A percentile compares a stretch with the other conserved stretches of the same genome.
Conservation (phyloP, 2,329 filamentous ascomycete genomes). For the Didymella keratinophila region DNA sequence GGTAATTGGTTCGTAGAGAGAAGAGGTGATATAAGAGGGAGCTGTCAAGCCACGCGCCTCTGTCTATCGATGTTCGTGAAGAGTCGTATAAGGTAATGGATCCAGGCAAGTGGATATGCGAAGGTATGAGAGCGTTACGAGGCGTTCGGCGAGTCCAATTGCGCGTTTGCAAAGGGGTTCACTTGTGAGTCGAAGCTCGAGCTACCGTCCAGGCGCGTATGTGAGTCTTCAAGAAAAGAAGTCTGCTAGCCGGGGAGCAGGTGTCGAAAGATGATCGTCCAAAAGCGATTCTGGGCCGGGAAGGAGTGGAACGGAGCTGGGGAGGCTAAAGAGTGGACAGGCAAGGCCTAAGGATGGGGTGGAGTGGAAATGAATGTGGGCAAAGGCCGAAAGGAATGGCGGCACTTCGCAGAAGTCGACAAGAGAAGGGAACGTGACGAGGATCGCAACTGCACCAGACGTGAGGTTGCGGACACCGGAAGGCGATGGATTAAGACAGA, state of each 20-base stretch:
- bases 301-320: slow-evolving; percentile 38
- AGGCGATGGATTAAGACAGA: slow-evolving; percentile 48
- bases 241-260: slow-evolving; percentile 51
- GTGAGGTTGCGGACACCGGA: slow-evolving; percentile 37
- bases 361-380: slow-evolving; percentile 49
- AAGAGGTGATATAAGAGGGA: slow-evolving; percentile 28
- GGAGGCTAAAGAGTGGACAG: slow-evolving; percentile 51
- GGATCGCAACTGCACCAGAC: slow-evolving; percentile 49
- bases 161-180: slow-evolving; percentile 33
- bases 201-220: slow-evolving; percentile 49
- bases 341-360: slow-evolving; percentile 46
- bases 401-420: slow-evolving; percentile 52
- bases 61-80: slow-evolving; percentile 46
- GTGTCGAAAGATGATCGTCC: slow-evolving; percentile 45
- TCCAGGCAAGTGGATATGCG: slow-evolving; percentile 37
- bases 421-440: slow-evolving; percentile 47
- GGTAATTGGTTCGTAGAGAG: slow-evolving; percentile 17
- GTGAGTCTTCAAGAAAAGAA: slow-evolving; percentile 42
- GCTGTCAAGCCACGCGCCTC: slow-evolving; percentile 34
- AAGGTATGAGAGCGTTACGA: slow-evolving; percentile 39
- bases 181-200: slow-evolving; percentile 34
- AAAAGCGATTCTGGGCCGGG: slow-evolving; percentile 46
- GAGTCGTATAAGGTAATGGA: slow-evolving; percentile 42
- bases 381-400: slow-evolving; percentile 55
- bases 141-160: slow-evolving; percentile 35